These are phyloP conservation scores for Lavandula angustifolia DNA, from an alignment of 257 asterid species.

Conservation along the genomic window DNA sequence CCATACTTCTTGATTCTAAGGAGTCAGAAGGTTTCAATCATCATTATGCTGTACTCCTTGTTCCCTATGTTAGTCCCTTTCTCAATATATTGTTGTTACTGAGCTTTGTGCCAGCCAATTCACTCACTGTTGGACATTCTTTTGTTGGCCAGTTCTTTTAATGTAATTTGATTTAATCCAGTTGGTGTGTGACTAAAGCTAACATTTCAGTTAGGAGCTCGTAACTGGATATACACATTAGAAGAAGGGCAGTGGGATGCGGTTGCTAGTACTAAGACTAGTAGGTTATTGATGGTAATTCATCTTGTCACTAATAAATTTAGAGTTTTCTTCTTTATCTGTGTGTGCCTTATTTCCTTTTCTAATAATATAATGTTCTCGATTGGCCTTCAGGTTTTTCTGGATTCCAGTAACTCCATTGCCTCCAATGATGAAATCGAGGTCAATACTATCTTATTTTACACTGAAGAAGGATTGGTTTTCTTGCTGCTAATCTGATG, in stretches of 20 bases:
- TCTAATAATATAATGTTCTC: slow-evolving; percentile 14
- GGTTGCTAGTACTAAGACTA: slow-evolving; percentile 73
- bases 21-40: slow-evolving; percentile 60
- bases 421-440: slow-evolving; percentile 68
- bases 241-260: slow-evolving; percentile 92
- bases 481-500: slow-evolving; percentile 19
- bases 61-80: slow-evolving; percentile 67
- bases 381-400: slow-evolving; percentile 55
- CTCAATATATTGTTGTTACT: no score
- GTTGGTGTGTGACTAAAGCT: slow-evolving; percentile 40
- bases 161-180: slow-evolving; percentile 4
- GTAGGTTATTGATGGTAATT: slow-evolving; percentile 78
- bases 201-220: slow-evolving; percentile 76
- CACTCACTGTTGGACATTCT: slow-evolving; percentile 4
- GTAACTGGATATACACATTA: no score
- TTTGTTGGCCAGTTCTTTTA: slow-evolving; percentile 3
- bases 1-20: slow-evolving; percentile 77
- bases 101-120: slow-evolving; percentile 12
- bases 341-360: not conserved
- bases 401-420: slow-evolving; percentile 67
- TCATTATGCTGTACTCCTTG: slow-evolving; percentile 77
- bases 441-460: slow-evolving; percentile 52
- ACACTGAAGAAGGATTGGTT: slow-evolving; percentile 16
- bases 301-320: slow-evolving; percentile 9
- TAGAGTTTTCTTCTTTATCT: slow-evolving; percentile 10